Percentiles rank a stretch among this genome's conserved stretches.
phyloP scores from a whole-genome alignment of 139 green algal genomes.

The Chlamydomonas schloesseri region DNA sequence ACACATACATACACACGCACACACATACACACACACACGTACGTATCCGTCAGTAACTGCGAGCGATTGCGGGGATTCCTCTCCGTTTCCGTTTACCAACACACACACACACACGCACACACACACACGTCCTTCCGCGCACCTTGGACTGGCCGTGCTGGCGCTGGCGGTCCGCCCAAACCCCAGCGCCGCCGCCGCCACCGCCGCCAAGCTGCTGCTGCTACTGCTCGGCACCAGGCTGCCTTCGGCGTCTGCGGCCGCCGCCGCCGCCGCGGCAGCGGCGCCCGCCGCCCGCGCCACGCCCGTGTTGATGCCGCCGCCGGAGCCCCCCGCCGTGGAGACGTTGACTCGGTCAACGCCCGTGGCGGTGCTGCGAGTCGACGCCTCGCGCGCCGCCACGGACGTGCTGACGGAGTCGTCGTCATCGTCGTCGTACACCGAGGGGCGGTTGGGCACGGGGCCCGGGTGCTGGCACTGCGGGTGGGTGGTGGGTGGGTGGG shows the following conservation, averaged over 20 bases:
- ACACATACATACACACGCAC: too few relatives aligned
- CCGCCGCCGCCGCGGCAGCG: neutral
- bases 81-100: too few relatives aligned
- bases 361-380: too few relatives aligned
- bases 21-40: too few relatives aligned
- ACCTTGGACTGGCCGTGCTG: constrained; percentile 6
- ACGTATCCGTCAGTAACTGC: too few relatives aligned
- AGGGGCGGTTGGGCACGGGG: neutral
- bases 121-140: too few relatives aligned
- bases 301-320: neutral
- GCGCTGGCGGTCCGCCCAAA: neutral
- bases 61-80: too few relatives aligned
- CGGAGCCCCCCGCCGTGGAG: too few relatives aligned
- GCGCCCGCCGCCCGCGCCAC: too few relatives aligned
- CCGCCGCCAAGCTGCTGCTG: constrained; percentile 17
- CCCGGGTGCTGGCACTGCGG: constrained; percentile 29
- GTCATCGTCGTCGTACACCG: neutral
- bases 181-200: constrained; percentile 13
- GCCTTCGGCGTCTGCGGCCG: neutral
- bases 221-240: neutral
- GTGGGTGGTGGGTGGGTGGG: too few relatives aligned
- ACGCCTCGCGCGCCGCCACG: neutral
- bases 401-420: neutral
- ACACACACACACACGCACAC: too few relatives aligned
- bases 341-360: too few relatives aligned